Evolutionary conservation across 1,284 basidiomycete species (phyloP), one percentile per base, ranked within the genome.

Genomic region (Sporisorium graminicola): DNA sequence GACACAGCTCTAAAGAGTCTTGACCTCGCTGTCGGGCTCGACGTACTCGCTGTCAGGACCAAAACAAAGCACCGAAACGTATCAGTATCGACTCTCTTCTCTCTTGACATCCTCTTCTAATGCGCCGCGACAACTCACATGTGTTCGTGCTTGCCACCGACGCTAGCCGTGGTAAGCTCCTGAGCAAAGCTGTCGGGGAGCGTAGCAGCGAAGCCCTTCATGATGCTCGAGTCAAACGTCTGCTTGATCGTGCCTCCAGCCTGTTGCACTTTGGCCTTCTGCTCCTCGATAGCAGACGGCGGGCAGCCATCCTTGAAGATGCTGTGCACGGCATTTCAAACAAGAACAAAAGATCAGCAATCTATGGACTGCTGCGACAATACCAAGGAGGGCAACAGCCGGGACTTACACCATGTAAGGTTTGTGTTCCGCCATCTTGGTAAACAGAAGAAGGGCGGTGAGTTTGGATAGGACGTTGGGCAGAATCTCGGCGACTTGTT

Each of bases 1-100:
- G 13, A 35, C 31, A 31, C 13, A 27, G 4, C 4, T n/a, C 59
- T 65, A 76, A 44, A 77, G 50, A 10, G 77, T 77, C 65, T 72
- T 65, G 56, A 82, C 79, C 67, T 79, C 77, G 50, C 60, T 69
- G 62, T 82, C 81, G 35, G 81, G 81, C 75, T 82, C 81, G 64
- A 82, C 68, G 58, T 82, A 82, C 37, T 80, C 79, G 65, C 80
- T 82, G 62, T n/a, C 49, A 8, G 6, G 31, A 46, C 7, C 27
- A 24, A 51, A 18, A n/a, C 18, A 22, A 35, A 18, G 6, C 16
- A n/a, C n/a, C n/a, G n/a, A n/a, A n/a, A n/a, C n/a, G n/a, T 31
- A 24, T 50, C 55, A 52, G 42, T 43, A 31, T 18, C 14, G n/a
- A n/a, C n/a, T n/a, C n/a, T n/a, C n/a, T n/a, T n/a, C n/a, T n/a